Percentiles rank a stretch among this genome's conserved stretches.
Evolutionary conservation across 331 rosid species (phyloP).

Genomic region (Malus hybrid): DNA sequence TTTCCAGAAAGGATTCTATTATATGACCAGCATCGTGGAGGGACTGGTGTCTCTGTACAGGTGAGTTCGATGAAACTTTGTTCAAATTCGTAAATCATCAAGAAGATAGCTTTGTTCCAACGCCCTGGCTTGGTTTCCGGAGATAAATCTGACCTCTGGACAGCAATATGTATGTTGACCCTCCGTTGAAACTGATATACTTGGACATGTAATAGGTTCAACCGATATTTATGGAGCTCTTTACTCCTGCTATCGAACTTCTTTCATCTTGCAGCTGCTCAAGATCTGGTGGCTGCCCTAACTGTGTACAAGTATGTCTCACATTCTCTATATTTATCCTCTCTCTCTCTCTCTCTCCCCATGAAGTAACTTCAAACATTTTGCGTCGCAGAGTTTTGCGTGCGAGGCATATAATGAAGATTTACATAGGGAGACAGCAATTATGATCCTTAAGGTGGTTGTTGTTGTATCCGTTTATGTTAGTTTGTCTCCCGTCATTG

Average conservation of each 20-base stretch:
- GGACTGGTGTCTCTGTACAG: slow-evolving; percentile 76
- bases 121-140: not conserved
- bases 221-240: slow-evolving; percentile 59
- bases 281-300: slow-evolving; percentile 69
- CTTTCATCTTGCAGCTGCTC: slow-evolving; percentile 65
- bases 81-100: not conserved
- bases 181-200: not conserved
- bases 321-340: not conserved
- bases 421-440: slow-evolving; percentile 83
- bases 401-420: slow-evolving; percentile 78
- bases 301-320: slow-evolving; percentile 65
- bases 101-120: not conserved
- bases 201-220: slow-evolving; percentile 49
- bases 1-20: slow-evolving; percentile 81
- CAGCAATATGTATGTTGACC: not conserved
- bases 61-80: slow-evolving; percentile 24
- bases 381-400: slow-evolving; percentile 56
- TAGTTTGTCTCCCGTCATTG: slow-evolving; percentile 3
- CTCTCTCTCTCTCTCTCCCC: not conserved
- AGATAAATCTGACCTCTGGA: not conserved
- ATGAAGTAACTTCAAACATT: not conserved
- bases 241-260: slow-evolving; percentile 72
- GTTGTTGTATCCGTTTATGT: slow-evolving; percentile 7
- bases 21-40: slow-evolving; percentile 87
- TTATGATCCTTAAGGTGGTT: slow-evolving; percentile 67